Conservation (phyloP, 73 alveolate species). For the Loxodes magnus region DNA sequence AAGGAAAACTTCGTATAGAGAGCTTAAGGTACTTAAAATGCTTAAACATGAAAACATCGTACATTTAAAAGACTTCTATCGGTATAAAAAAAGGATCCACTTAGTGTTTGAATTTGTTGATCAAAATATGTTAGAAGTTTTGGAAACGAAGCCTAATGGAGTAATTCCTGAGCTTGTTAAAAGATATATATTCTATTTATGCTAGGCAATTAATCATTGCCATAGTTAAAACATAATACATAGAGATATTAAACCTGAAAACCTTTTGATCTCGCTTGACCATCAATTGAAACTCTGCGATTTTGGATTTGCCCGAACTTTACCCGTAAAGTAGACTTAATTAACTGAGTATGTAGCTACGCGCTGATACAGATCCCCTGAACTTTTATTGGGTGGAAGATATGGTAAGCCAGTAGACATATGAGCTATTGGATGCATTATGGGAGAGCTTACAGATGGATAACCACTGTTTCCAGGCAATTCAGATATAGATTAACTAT, state of each 20-base stretch:
- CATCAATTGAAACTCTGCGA: slow-evolving; percentile 26
- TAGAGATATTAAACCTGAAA: slow-evolving; percentile 82
- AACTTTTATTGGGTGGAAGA: slow-evolving; percentile 46
- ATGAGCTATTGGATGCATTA: slow-evolving; percentile 92
- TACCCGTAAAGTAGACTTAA: slow-evolving; percentile 15
- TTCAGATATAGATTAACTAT: slow-evolving; percentile 77
- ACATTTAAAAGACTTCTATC: slow-evolving; percentile 66
- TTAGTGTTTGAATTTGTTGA: slow-evolving; percentile 64
- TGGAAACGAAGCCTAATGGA: slow-evolving; percentile 68
- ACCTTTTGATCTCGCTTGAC: slow-evolving; percentile 15
- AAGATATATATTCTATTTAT: slow-evolving; percentile 48
- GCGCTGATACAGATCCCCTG: slow-evolving; percentile 76
- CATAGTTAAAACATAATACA: slow-evolving; percentile 59
- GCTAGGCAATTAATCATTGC: slow-evolving; percentile 50
- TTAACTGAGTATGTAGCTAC: slow-evolving; percentile 47
- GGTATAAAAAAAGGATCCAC: slow-evolving; percentile 53
- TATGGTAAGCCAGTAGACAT: slow-evolving; percentile 72
- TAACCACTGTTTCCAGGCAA: slow-evolving; percentile 94
- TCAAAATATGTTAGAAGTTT: slow-evolving; percentile 52
- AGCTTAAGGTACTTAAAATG: slow-evolving; percentile 62
- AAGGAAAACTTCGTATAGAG: slow-evolving; percentile 70
- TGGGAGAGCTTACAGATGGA: slow-evolving; percentile 91
- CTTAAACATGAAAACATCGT: slow-evolving; percentile 67
- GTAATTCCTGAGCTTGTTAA: slow-evolving; percentile 67
- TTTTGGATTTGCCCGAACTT: slow-evolving; percentile 40